These are phyloP conservation scores for Hygrocybe coccinea DNA, from an alignment of 768 basidiomycete genomes.

Conservation along the genomic window DNA sequence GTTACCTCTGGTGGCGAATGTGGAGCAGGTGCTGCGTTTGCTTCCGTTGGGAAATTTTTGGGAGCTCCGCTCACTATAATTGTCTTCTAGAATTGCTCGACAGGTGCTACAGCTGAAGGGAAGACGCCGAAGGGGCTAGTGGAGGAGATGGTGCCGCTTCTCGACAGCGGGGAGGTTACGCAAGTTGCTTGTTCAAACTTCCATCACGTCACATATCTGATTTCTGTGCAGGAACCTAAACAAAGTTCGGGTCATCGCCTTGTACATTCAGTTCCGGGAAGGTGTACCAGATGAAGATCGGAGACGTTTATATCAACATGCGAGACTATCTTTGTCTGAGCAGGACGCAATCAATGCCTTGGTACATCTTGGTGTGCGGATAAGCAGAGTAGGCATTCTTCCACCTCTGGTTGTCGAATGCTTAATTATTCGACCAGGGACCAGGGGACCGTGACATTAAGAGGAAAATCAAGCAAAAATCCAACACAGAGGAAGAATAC, in stretches of 20 bases:
- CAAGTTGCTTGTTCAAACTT: constrained; percentile 31
- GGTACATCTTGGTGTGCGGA: constrained; percentile 72
- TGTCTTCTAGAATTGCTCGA: constrained; percentile 74
- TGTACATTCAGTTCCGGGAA: constrained; percentile 92
- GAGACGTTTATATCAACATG: constrained; percentile 91
- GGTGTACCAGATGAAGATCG: constrained; percentile 99
- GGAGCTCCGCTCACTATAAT: not conserved
- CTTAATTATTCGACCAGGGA: constrained; percentile 39
- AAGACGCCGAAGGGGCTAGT: constrained; percentile 93
- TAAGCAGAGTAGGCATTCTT: constrained; percentile 61
- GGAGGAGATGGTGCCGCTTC: constrained; percentile 96
- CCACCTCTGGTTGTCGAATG: not conserved
- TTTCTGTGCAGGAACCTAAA: constrained; percentile 59
- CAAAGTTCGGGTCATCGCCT: constrained; percentile 93
- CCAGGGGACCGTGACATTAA: constrained; percentile 73
- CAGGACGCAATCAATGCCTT: constrained; percentile 93
- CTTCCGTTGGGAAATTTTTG: constrained; percentile 17
- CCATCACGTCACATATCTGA: constrained; percentile 2
- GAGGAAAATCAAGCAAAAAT: constrained; percentile 78
- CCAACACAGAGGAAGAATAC: constrained; percentile 82
- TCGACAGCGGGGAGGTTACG: constrained; percentile 84
- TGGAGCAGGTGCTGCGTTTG: constrained; percentile 75
- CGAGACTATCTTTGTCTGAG: constrained; percentile 77
- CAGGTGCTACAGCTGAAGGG: constrained; percentile 85
- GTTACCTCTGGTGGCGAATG: constrained; percentile 72